Evolutionary conservation across 805 yeast genomes (phyloP).

Genomic region (Grigorovia transvaalensis): DNA sequence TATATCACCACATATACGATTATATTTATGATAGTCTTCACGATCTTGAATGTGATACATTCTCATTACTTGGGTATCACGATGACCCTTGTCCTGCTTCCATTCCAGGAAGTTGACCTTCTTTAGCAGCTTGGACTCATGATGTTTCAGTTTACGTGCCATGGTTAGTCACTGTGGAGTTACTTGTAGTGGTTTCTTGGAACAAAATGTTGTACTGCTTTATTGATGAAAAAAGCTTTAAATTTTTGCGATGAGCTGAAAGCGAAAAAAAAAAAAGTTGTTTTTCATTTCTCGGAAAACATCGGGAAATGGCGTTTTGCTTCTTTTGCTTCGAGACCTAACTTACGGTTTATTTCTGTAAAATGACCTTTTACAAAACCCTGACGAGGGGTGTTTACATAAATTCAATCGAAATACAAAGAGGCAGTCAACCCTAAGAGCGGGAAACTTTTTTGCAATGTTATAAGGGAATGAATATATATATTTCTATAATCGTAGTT

Average conservation of each 20-base stretch:
- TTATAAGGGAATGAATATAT: no score
- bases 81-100: slow-evolving; percentile 92
- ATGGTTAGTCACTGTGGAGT: slow-evolving; percentile 26
- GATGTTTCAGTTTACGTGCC: slow-evolving; percentile 87
- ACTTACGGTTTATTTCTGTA: no score
- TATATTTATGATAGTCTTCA: slow-evolving; percentile 92
- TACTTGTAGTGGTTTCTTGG: neutral
- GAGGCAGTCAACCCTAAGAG: no score
- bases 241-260: slow-evolving; percentile 12
- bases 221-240: neutral
- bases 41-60: slow-evolving; percentile 88
- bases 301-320: no score
- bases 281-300: neutral
- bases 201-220: neutral
- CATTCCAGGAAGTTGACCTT: slow-evolving; percentile 95
- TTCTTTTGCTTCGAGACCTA: no score
- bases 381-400: no score
- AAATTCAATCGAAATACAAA: no score
- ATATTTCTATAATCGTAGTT: no score
- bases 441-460: no score
- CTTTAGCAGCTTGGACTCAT: slow-evolving; percentile 87
- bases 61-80: slow-evolving; percentile 95
- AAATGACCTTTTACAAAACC: no score
- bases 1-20: slow-evolving; percentile 84
- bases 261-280: neutral